phyloP scores from a whole-genome alignment of 495 filamentous ascomycete genomes.

The Penicillium bialowiezense region DNA sequence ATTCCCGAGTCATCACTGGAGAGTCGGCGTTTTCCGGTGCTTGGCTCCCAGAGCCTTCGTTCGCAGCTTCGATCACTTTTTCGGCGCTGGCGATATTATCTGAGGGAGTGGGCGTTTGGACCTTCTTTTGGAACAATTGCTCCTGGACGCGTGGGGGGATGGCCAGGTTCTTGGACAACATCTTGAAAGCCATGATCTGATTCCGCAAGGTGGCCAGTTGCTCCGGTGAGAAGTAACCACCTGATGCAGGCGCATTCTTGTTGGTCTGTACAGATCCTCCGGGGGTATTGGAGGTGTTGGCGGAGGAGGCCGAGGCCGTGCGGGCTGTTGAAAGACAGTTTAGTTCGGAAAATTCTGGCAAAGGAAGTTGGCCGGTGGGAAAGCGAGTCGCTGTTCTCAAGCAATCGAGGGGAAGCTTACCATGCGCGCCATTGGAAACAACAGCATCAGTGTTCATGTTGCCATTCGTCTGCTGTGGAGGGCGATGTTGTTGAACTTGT shows the following conservation, averaged over 20 bases:
- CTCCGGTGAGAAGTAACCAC: constrained; percentile 60
- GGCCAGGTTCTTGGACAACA: constrained; percentile 73
- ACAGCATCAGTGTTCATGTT: constrained; percentile 20
- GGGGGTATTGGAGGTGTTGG: constrained; percentile 25
- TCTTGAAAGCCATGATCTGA: constrained; percentile 81
- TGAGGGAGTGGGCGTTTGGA: constrained; percentile 54
- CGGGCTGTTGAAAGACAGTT: constrained; percentile 22
- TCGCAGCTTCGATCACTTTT: constrained; percentile 48
- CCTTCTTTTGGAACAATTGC: constrained; percentile 70
- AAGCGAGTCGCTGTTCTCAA: no score
- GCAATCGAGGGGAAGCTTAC: constrained; percentile 30
- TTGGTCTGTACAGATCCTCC: constrained; percentile 28
- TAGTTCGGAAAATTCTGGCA: neutral
- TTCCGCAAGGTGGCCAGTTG: constrained; percentile 69
- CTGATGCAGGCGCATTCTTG: constrained; percentile 37
- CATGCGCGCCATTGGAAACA: constrained; percentile 50
- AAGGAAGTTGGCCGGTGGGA: neutral
- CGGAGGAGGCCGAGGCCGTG: constrained; percentile 46
- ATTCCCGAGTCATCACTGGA: constrained; percentile 32
- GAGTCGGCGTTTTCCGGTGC: constrained; percentile 31
- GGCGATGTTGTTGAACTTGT: constrained; percentile 36
- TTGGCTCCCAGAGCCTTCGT: constrained; percentile 35
- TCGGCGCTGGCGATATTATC: constrained; percentile 55
- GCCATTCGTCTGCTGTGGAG: constrained; percentile 39
- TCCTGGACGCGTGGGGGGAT: constrained; percentile 73